These are phyloP conservation scores for Penicillium egyptiacum DNA, from an alignment of 495 filamentous ascomycete species.

Conservation along the genomic window DNA sequence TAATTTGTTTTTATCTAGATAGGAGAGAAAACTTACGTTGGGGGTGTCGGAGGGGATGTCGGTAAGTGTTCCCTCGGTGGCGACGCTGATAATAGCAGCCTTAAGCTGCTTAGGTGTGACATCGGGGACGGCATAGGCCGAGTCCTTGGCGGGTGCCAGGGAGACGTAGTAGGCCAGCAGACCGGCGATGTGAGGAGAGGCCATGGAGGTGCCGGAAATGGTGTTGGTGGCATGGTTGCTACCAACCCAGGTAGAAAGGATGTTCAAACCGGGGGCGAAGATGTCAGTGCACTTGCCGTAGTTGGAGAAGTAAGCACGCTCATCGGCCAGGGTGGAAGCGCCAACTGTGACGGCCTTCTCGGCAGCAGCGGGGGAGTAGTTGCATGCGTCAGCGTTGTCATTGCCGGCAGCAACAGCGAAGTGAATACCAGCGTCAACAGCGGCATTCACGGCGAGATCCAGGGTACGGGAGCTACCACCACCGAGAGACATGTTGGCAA, in stretches of 20 bases:
- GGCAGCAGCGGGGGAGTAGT: conserved; percentile 97
- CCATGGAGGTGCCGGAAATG: conserved; percentile 99
- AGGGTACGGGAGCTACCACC: conserved; percentile 91
- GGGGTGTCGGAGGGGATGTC: conserved; percentile 84
- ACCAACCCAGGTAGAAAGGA: conserved; percentile 96
- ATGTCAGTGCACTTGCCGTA: conserved; percentile 99
- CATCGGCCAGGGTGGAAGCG: conserved; percentile 87
- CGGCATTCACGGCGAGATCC: conserved; percentile 91
- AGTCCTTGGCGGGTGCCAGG: conserved; percentile 84
- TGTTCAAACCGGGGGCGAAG: conserved; percentile 96
- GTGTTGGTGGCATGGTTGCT: conserved; percentile 92
- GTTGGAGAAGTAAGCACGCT: conserved; percentile 99
- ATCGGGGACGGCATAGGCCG: conserved; percentile 81
- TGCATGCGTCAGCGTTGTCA: conserved; percentile 97
- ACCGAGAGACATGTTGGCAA: conserved; percentile 98
- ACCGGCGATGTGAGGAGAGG: conserved; percentile 94
- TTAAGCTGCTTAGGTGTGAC: conserved; percentile 96
- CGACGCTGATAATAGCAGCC: conserved; percentile 78
- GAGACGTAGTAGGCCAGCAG: conserved; percentile 97
- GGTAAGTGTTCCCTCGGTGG: conserved; percentile 73
- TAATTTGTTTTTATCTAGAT: background rate
- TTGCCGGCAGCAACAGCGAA: conserved; percentile 98
- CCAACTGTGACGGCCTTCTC: conserved; percentile 94
- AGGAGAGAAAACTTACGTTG: conserved; percentile 56
- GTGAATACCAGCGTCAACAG: conserved; percentile 85